phyloP scores from a whole-genome alignment of 352 stramenopile genomes.

The Pythium rishiriense region DNA sequence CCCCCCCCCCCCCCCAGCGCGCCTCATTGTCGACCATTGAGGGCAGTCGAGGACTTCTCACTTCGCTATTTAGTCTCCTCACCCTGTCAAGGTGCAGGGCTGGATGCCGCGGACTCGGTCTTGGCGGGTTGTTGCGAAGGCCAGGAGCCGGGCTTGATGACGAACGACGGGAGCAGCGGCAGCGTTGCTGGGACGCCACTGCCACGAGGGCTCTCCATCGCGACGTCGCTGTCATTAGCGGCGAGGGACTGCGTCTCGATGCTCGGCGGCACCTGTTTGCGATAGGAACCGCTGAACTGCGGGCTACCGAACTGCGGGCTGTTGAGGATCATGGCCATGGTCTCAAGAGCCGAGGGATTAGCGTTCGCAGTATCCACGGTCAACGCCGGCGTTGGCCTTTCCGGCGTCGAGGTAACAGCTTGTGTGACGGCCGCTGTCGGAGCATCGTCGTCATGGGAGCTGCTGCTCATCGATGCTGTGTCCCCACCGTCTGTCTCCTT shows the following conservation, averaged over 20 bases:
- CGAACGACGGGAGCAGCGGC: conserved; percentile 23
- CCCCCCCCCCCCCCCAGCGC: too few species aligned
- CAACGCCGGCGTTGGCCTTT: not conserved
- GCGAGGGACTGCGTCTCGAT: conserved; percentile 16
- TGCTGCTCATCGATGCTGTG: conserved; percentile 28
- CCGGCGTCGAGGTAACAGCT: not conserved
- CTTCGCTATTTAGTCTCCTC: too few species aligned
- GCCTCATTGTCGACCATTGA: too few species aligned
- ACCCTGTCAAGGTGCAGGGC: conserved; percentile 1
- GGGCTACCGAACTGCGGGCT: conserved; percentile 37
- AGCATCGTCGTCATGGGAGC: conserved; percentile 17
- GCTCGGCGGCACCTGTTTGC: conserved; percentile 22
- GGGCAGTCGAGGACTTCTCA: too few species aligned
- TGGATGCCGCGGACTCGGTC: not conserved
- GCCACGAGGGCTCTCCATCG: conserved; percentile 27
- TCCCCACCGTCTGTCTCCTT: conserved; percentile 23
- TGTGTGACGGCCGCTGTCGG: not conserved
- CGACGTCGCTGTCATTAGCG: conserved; percentile 4
- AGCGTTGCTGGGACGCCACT: conserved; percentile 8
- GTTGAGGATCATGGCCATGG: conserved; percentile 80
- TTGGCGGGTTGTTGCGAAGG: not conserved
- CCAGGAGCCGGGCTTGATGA: conserved; percentile 21
- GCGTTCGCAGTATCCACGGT: conserved; percentile 9
- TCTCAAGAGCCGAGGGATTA: conserved; percentile 37
- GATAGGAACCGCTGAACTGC: conserved; percentile 23